A percentile compares a stretch with the other conserved stretches of the same genome.
phyloP scores from a whole-genome alignment of 495 filamentous ascomycete species.

The Opeltia flavorubescens region DNA sequence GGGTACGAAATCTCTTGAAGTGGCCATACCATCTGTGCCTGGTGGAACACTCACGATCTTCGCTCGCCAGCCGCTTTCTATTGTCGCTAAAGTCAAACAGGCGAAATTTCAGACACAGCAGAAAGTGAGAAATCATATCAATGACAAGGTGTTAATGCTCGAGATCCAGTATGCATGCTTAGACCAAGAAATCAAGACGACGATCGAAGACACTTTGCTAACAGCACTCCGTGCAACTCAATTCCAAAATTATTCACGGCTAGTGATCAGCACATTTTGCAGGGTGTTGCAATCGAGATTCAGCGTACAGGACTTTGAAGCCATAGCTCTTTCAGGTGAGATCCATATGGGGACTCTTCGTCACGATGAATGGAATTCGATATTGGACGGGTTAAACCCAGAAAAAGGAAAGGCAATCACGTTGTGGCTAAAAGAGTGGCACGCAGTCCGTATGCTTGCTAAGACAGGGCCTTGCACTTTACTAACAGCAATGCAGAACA shows the following conservation, averaged over 20 bases:
- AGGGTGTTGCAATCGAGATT: constrained; percentile 35
- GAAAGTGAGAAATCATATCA: constrained; percentile 9
- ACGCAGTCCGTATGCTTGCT: constrained; percentile 24
- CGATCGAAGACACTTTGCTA: constrained; percentile 28
- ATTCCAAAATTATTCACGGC: constrained; percentile 28
- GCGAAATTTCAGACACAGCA: constrained; percentile 3
- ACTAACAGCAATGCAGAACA: constrained; percentile 17
- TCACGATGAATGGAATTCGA: constrained; percentile 26
- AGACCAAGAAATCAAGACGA: constrained; percentile 43
- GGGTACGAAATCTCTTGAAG: constrained; percentile 52
- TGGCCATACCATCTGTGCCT: constrained; percentile 42
- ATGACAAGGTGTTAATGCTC: constrained; percentile 39
- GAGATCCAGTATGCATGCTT: constrained; percentile 66
- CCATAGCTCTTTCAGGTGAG: constrained; percentile 31
- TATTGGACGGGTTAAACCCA: constrained; percentile 28
- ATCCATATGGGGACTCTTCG: constrained; percentile 28
- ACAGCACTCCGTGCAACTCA: constrained; percentile 29
- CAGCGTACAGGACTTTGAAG: constrained; percentile 42
- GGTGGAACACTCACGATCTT: constrained; percentile 51
- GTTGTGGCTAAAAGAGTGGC: constrained; percentile 33
- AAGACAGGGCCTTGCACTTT: neutral
- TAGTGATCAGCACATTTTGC: constrained; percentile 38
- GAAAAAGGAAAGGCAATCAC: constrained; percentile 22
- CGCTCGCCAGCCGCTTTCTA: constrained; percentile 62
- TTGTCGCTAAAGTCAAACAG: constrained; percentile 63